Evolutionary conservation across 192 early-diverging fungal species (phyloP).

Genomic region (Podila epicladia): DNA sequence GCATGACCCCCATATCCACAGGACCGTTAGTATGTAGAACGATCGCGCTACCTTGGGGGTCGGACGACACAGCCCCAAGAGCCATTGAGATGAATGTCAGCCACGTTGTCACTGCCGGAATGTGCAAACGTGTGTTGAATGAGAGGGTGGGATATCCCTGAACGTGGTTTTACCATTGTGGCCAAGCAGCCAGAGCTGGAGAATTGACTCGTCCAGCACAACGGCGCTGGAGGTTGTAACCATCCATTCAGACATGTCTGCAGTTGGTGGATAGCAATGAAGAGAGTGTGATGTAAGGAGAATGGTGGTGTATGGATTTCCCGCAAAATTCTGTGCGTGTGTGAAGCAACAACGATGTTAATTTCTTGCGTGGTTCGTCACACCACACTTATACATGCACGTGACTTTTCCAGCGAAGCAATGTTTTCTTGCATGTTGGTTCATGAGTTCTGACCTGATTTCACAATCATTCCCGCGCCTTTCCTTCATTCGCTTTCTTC

Average conservation of each 20-base stretch:
- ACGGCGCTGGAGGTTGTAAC: conserved; percentile 46
- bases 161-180: conserved; percentile 19
- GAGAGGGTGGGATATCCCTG: not conserved
- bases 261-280: not conserved
- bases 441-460: not conserved
- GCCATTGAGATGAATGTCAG: too few species aligned
- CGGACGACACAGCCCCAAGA: too few species aligned
- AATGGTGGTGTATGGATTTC: not conserved
- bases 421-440: not conserved
- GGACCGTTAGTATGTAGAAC: too few species aligned
- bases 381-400: too few species aligned
- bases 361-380: too few species aligned
- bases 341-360: not conserved
- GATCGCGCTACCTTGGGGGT: too few species aligned
- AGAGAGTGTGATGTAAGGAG: not conserved
- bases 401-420: too few species aligned
- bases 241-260: conserved; percentile 50
- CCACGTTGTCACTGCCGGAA: too few species aligned
- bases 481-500: not conserved
- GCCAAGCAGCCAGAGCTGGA: conserved; percentile 46
- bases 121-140: not conserved
- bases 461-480: not conserved
- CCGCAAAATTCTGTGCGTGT: not conserved
- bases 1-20: too few species aligned
- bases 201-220: conserved; percentile 50